Conservation (phyloP, 2,329 filamentous ascomycete species). For the Shiraia sp. region DNA sequence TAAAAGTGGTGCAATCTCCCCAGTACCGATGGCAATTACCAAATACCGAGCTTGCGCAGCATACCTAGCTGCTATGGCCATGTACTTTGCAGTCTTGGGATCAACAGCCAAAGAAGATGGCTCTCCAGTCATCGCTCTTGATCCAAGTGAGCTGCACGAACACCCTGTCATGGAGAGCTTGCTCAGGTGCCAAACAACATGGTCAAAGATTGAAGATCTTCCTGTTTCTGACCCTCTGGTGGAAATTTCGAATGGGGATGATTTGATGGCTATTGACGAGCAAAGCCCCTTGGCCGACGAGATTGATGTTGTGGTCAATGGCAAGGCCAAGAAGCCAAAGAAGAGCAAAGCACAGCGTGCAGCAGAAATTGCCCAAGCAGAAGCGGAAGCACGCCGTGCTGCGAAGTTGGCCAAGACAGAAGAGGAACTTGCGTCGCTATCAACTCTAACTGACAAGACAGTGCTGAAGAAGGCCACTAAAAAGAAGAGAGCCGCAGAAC, state of each 20-base stretch:
- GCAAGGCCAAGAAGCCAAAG: slow-evolving; percentile 45
- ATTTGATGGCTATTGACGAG: slow-evolving; percentile 42
- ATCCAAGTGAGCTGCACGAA: slow-evolving; percentile 79
- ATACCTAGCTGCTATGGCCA: slow-evolving; percentile 82
- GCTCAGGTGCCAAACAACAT: slow-evolving; percentile 77
- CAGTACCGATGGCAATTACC: slow-evolving; percentile 49
- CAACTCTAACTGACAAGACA: slow-evolving; percentile 59
- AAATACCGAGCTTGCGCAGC: slow-evolving; percentile 82
- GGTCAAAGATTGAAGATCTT: slow-evolving; percentile 74
- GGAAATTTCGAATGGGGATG: slow-evolving; percentile 34
- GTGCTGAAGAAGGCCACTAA: slow-evolving; percentile 55
- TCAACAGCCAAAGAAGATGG: slow-evolving; percentile 68
- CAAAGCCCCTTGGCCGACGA: slow-evolving; percentile 37
- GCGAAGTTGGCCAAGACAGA: slow-evolving; percentile 62
- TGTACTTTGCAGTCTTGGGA: slow-evolving; percentile 94
- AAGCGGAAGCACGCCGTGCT: slow-evolving; percentile 57
- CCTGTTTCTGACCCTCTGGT: slow-evolving; percentile 53
- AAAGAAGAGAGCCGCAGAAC: slow-evolving; percentile 34
- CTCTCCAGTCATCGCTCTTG: slow-evolving; percentile 60
- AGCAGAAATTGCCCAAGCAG: slow-evolving; percentile 57
- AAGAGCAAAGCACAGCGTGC: slow-evolving; percentile 55
- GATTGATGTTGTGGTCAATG: slow-evolving; percentile 32
- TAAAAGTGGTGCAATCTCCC: slow-evolving; percentile 4
- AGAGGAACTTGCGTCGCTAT: slow-evolving; percentile 74
- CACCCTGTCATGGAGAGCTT: slow-evolving; percentile 90